Base-by-base conservation (phyloP, 2,329 filamentous ascomycete genomes). In the Chaetomium olivaceum region DNA sequence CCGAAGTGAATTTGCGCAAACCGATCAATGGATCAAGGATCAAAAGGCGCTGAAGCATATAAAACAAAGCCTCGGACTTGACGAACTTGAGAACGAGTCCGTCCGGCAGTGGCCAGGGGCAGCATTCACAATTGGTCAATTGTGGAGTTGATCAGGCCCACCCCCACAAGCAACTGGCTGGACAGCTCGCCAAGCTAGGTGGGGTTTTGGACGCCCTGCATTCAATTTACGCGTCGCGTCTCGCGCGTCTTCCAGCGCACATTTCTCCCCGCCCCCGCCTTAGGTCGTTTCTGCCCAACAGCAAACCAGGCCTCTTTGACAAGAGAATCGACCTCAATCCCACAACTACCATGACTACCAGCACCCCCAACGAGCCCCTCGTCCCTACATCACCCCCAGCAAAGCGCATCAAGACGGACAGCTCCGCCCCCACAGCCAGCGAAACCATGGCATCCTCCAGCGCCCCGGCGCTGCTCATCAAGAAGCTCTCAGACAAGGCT, bases 401-500 rank as follows among this genome's bases (percentile, higher is more conserved):
- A 57, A 96, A 96, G 82, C 88, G 92, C 75, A 85, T 90, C 74
- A 95, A 93, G 82, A 87, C 87, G 68, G 76, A 80, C 71, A 72
- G 71, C 69, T 64, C 63, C 69, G 67, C 65, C 63, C 72, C 69
- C 67, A 58, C 68, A 39, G 16, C 39, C 23, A 59, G 19, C 19
- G 61, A 61, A 33, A 64, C 70, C 61, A 73, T 81, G 68, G 76
- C 80, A 29, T 69, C 77, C 27, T 29, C 27, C 6, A 29, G 27
- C 27, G 27, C 27, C 2, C 88, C 89, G n/a, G 81, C 89, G 3
- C 85, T 97, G 60, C 86, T 92, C 68, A 88, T 99, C 79, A 94
- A 97, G 84, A 93, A 96, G 79, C 89, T 98, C 66, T 90, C 90
- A 9, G 82, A 88, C 46, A 87, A 89, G 69, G 95, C 90, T n/a